phyloP scores from a whole-genome alignment of 78 protist genomes.

The Dictyostelium capitatum region DNA sequence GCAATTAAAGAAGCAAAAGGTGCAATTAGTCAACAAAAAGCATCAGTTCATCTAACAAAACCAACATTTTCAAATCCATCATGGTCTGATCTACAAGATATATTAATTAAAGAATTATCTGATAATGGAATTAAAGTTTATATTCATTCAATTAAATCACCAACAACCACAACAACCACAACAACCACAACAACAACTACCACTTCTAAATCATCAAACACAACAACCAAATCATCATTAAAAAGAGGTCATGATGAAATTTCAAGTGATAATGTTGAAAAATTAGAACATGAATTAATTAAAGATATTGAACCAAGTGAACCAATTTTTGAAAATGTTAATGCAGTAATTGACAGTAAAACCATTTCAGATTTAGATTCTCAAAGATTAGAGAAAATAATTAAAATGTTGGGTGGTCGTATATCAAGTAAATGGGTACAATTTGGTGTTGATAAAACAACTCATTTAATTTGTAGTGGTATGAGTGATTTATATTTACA shows the following conservation, averaged over 20 bases:
- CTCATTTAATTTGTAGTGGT: conserved; percentile 53
- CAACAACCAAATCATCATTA: neutral
- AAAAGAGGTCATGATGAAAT: conserved; percentile 11
- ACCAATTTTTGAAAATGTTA: conserved; percentile 24
- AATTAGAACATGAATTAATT: conserved; percentile 19
- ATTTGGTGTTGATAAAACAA: conserved; percentile 29
- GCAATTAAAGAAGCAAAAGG: neutral
- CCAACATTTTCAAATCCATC: conserved; percentile 25
- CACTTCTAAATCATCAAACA: neutral
- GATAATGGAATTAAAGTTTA: conserved; percentile 46
- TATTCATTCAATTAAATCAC: conserved; percentile 17
- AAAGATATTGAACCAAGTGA: neutral
- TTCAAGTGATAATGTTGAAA: neutral
- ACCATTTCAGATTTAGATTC: neutral
- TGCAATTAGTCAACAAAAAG: conserved; percentile 18
- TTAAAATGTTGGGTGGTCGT: conserved; percentile 34
- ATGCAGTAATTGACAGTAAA: conserved; percentile 31
- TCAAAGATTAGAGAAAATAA: neutral
- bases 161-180: neutral
- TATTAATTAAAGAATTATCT: conserved; percentile 4
- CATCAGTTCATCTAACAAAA: conserved; percentile 46
- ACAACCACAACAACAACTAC: neutral
- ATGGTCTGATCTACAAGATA: conserved; percentile 30
- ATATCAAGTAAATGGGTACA: conserved; percentile 13
- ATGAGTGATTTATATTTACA: conserved; percentile 37